These are phyloP conservation scores for Cladosporium phlei DNA, from an alignment of 2,329 filamentous ascomycete genomes.

Conservation along the genomic window DNA sequence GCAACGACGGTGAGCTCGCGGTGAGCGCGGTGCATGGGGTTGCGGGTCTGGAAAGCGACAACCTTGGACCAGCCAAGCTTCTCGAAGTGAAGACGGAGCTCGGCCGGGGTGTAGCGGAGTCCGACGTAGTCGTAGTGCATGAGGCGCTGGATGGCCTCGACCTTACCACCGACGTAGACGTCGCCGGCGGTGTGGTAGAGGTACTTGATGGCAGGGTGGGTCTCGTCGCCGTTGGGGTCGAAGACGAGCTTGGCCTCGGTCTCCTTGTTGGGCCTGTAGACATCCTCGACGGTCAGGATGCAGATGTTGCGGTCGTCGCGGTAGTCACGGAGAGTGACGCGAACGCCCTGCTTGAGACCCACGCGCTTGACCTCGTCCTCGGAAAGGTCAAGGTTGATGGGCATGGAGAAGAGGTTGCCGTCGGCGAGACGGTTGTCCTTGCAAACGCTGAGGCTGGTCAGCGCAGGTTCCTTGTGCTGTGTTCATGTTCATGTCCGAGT, in stretches of 20 bases:
- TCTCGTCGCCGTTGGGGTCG: slow-evolving; percentile 80
- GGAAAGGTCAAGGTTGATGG: slow-evolving; percentile 85
- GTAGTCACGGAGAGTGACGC: slow-evolving; percentile 87
- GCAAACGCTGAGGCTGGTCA: slow-evolving; percentile 62
- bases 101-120: slow-evolving; percentile 88
- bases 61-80: slow-evolving; percentile 98
- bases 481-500: neutral
- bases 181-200: slow-evolving; percentile 76
- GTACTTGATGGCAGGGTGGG: slow-evolving; percentile 85
- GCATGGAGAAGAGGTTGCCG: slow-evolving; percentile 92
- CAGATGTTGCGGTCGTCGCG: slow-evolving; percentile 94
- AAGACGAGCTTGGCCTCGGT: slow-evolving; percentile 94
- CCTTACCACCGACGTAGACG: slow-evolving; percentile 91
- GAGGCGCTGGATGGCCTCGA: slow-evolving; percentile 89
- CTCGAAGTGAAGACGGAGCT: slow-evolving; percentile 94
- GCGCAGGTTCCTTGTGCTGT: neutral
- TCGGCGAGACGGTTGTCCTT: slow-evolving; percentile 79
- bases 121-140: slow-evolving; percentile 99
- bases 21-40: slow-evolving; percentile 99
- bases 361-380: slow-evolving; percentile 69
- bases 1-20: slow-evolving; percentile 96
- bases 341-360: slow-evolving; percentile 71
- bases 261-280: slow-evolving; percentile 90
- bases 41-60: slow-evolving; percentile 97
- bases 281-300: slow-evolving; percentile 90